phyloP scores from a whole-genome alignment of 129 eudicot species.

The sunflower (Helianthus annuus) region DNA sequence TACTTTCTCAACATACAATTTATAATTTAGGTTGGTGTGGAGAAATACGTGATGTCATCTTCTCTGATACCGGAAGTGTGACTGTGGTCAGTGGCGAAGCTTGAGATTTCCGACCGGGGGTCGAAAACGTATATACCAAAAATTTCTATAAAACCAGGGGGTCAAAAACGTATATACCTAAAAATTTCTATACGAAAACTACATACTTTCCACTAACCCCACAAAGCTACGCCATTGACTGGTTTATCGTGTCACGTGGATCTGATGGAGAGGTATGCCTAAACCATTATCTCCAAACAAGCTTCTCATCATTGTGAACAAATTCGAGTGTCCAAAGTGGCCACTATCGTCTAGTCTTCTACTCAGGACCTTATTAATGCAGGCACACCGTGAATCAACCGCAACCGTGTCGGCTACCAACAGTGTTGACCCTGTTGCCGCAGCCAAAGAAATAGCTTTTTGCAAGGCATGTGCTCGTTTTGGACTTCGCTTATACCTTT shows the following conservation, averaged over 20 bases:
- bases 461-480: constrained; percentile 94
- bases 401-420: constrained; percentile 60
- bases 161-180: no score
- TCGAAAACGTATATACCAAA: no score
- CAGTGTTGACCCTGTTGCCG: constrained; percentile 76
- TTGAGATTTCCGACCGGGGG: no score
- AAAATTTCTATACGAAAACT: no score
- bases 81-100: no score
- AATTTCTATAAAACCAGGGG: no score
- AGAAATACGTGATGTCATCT: constrained; percentile 93
- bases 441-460: constrained; percentile 94
- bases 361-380: constrained; percentile 21
- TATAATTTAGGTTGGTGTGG: constrained; percentile 95
- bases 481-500: constrained; percentile 94
- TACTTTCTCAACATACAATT: no score
- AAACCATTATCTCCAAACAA: not conserved
- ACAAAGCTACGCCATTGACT: no score
- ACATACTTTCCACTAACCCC: no score
- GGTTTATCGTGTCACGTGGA: constrained; percentile 95
- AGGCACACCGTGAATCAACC: constrained; percentile 96
- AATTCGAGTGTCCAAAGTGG: not conserved
- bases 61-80: constrained; percentile 82
- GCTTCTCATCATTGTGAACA: no score
- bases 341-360: not conserved
- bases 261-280: constrained; percentile 91